These are phyloP conservation scores for Annulohypoxylon truncatum DNA, from an alignment of 2,329 filamentous ascomycete species.

Conservation along the genomic window DNA sequence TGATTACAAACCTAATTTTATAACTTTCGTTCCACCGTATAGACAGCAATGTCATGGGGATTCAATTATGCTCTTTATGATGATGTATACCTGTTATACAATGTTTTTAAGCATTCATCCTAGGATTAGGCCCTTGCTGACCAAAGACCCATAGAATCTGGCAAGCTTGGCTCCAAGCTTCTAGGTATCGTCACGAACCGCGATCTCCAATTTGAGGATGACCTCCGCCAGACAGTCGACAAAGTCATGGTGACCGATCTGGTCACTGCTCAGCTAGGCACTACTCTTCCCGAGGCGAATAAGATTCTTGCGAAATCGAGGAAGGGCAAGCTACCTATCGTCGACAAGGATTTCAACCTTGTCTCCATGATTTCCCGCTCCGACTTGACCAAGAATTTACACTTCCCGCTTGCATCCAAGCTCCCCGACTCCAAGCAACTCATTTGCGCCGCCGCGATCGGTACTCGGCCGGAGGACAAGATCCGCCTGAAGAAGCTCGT, in stretches of 20 bases:
- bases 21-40: constrained; percentile 99
- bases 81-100: constrained; percentile 44
- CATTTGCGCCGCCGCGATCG: constrained; percentile 93
- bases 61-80: constrained; percentile 65
- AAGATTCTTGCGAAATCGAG: constrained; percentile 92
- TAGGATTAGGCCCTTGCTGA: constrained; percentile 52
- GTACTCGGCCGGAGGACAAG: constrained; percentile 95
- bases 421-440: constrained; percentile 97
- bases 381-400: constrained; percentile 97
- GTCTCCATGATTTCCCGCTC: constrained; percentile 93
- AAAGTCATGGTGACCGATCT: constrained; percentile 97
- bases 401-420: constrained; percentile 97
- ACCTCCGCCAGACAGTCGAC: constrained; percentile 77
- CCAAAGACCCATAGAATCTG: constrained; percentile 73
- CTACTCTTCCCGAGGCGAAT: constrained; percentile 90
- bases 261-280: constrained; percentile 85
- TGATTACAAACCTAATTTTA: constrained; percentile 86
- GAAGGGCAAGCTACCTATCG: constrained; percentile 97
- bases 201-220: constrained; percentile 95
- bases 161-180: constrained; percentile 93
- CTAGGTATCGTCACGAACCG: constrained; percentile 97
- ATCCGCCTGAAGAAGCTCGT: constrained; percentile 85
- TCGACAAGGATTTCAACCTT: constrained; percentile 85
- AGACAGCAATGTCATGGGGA: constrained; percentile 91
- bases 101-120: constrained; percentile 12